Percentiles rank a stretch among this genome's conserved stretches.
Evolutionary conservation across 1,139 yeast species (phyloP).

Genomic region (Candida sojae): DNA sequence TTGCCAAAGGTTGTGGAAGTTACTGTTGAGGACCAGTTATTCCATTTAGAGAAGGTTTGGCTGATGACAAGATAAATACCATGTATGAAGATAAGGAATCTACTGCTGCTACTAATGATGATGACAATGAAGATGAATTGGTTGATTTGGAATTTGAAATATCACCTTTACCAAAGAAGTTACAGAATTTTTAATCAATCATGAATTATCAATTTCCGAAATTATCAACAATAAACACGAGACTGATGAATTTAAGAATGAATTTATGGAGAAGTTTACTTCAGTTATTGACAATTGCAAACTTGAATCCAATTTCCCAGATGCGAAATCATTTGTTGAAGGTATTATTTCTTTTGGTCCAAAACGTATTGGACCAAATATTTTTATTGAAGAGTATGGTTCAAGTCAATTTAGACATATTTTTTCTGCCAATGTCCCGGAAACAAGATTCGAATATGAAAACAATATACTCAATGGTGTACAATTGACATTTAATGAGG

Average conservation of each 20-base stretch:
- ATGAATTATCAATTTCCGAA: constrained; percentile 38
- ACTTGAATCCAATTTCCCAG: constrained; percentile 20
- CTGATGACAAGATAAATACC: constrained; percentile 30
- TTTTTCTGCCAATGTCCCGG: constrained; percentile 18
- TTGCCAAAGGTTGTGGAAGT: constrained; percentile 89
- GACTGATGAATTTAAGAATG: constrained; percentile 11
- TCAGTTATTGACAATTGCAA: constrained; percentile 28
- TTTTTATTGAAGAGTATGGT: constrained; percentile 58
- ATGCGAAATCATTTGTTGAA: constrained; percentile 31
- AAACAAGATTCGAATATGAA: constrained; percentile 50
- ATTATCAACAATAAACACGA: constrained; percentile 20
- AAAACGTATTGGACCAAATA: constrained; percentile 72
- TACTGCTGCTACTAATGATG: constrained; percentile 15
- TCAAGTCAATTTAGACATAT: constrained; percentile 33
- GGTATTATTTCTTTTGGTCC: constrained; percentile 76
- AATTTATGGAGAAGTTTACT: constrained; percentile 23
- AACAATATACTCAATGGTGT: constrained; percentile 79
- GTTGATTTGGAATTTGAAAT: constrained; percentile 53
- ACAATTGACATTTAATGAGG: constrained; percentile 78
- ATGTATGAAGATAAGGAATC: constrained; percentile 11
- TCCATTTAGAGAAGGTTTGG: constrained; percentile 87
- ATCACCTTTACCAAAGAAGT: constrained; percentile 59
- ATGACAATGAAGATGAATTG: constrained; percentile 36
- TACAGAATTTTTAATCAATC: constrained; percentile 49
- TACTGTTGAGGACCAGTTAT: constrained; percentile 86